phyloP scores from a whole-genome alignment of 1,284 basidiomycete species.

The Ustilago lituana region DNA sequence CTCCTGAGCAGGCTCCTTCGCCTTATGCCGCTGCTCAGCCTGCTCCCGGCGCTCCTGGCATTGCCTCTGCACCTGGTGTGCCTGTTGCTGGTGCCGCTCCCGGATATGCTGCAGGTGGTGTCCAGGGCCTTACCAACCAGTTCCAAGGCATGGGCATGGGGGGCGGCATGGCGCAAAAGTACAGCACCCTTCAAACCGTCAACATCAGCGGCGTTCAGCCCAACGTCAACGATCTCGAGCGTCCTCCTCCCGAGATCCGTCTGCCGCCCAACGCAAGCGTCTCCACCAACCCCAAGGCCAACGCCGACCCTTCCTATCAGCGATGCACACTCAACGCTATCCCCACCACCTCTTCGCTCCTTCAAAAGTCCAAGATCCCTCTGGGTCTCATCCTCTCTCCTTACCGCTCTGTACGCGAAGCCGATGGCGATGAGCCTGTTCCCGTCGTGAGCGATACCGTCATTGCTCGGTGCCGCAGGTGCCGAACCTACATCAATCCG shows the following conservation, averaged over 20 bases:
- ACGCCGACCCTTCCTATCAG: slow-evolving; percentile 91
- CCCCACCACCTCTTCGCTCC: slow-evolving; percentile 88
- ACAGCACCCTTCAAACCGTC: slow-evolving; percentile 56
- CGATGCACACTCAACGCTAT: slow-evolving; percentile 90
- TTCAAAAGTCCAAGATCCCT: slow-evolving; percentile 92
- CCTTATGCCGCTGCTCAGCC: slow-evolving; percentile 38
- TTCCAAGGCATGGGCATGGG: slow-evolving; percentile 86
- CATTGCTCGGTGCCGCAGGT: slow-evolving; percentile 95
- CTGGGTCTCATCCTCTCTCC: slow-evolving; percentile 90
- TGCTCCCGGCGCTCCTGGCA: slow-evolving; percentile 35
- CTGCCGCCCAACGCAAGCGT: slow-evolving; percentile 84
- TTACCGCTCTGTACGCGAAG: slow-evolving; percentile 78
- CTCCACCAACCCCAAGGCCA: slow-evolving; percentile 80
- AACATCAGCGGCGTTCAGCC: slow-evolving; percentile 68
- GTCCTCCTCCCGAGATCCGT: slow-evolving; percentile 85
- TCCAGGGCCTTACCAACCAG: slow-evolving; percentile 81
- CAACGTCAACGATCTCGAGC: slow-evolving; percentile 82
- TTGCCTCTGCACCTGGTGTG: slow-evolving; percentile 15
- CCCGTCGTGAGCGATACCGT: slow-evolving; percentile 92
- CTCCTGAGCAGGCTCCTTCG: slow-evolving; percentile 36
- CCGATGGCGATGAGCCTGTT: slow-evolving; percentile 75
- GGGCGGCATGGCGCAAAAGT: slow-evolving; percentile 53
- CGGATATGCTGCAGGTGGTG: slow-evolving; percentile 43
- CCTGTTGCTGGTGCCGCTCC: slow-evolving; percentile 24
- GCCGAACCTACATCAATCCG: slow-evolving; percentile 98